Conservation (phyloP, 2,329 filamentous ascomycete genomes). For the Conoideocrella luteorostrata region DNA sequence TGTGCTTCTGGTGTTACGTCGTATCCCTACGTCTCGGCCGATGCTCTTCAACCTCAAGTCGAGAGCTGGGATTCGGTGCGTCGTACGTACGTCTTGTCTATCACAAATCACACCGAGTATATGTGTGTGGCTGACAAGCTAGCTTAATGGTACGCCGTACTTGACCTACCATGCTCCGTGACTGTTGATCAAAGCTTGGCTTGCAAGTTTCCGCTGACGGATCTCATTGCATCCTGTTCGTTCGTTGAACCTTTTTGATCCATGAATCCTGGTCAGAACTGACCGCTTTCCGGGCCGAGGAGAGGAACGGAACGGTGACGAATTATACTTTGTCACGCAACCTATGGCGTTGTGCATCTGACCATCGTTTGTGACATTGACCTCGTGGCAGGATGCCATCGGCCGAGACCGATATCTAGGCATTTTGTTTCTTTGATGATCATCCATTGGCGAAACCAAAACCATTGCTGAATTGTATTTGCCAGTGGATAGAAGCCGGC, state of each 20-base stretch:
- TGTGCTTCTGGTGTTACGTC: too few relatives aligned
- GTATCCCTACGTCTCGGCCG: too few relatives aligned
- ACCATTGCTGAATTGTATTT: too few relatives aligned
- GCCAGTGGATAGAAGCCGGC: too few relatives aligned
- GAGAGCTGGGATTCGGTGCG: too few relatives aligned
- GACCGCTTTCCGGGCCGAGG: background rate
- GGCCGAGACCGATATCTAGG: conserved; percentile 13
- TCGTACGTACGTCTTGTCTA: too few relatives aligned
- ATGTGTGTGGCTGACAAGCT: background rate
- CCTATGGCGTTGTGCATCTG: conserved; percentile 8
- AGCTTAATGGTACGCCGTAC: background rate
- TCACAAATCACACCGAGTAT: too few relatives aligned
- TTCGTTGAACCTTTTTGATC: background rate
- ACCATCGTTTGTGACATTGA: conserved; percentile 1
- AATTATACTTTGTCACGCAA: too few relatives aligned
- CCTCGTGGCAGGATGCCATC: conserved; percentile 9
- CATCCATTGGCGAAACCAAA: background rate
- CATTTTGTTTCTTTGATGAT: background rate
- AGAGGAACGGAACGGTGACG: background rate
- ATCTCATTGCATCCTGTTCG: background rate
- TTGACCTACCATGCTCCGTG: background rate
- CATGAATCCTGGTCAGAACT: background rate
- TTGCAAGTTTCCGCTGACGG: background rate
- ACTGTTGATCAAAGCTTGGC: background rate
- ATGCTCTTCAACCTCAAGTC: too few relatives aligned